Base-by-base conservation (phyloP, 768 basidiomycete species). In the Mycena galericulata region DNA sequence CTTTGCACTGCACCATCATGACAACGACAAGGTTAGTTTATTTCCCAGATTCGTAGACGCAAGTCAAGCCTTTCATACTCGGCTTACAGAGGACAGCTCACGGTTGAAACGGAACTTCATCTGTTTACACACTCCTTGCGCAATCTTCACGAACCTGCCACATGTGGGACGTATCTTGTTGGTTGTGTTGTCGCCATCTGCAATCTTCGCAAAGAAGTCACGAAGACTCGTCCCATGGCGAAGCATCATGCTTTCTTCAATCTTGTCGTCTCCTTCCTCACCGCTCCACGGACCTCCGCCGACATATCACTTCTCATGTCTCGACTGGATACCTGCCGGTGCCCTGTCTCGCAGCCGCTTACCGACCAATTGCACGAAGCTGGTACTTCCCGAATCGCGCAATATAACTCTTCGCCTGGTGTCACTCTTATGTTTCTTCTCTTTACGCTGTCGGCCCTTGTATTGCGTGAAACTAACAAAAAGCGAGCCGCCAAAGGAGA, bases 161-260 rank as follows among this genome's bases (percentile, higher is more conserved):
- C 56, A 12, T 58, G 56, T 58, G 56, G 41, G 30, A 58, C 56
- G 2, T 30, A 58, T 45, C 56, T 58, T 12, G 20, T 58, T 14
- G 43, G 56, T 17, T 58, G 56, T 26, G 41, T 58, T 8, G 43
- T 27, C 9, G 29, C 20, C 18, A 58, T 58, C 7, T 58, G 15
- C 26, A 18, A 30, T 32, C 6, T 58, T 20, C 40, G 10, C 10
- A 14, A 6, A n/a, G 27, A 29, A 43, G 26, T 15, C 5, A 58
- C 22, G 3, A 5, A 14, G n/a, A n/a, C n/a, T n/a, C 29, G 40
- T 7, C 3, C 20, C 22, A n/a, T 58, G 4, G 14, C 20, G 27
- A 45, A n/a, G 20, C 56, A 30, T 20, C 27, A 32, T 9, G 27
- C 4, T 3, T 58, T 58, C 41, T 20, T 58, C 26, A 30, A 46